A percentile compares a stretch with the other conserved stretches of the same genome.
These are phyloP conservation scores for Glaciozyma antarctica DNA, from an alignment of 768 basidiomycete genomes.

Conservation along the genomic window DNA sequence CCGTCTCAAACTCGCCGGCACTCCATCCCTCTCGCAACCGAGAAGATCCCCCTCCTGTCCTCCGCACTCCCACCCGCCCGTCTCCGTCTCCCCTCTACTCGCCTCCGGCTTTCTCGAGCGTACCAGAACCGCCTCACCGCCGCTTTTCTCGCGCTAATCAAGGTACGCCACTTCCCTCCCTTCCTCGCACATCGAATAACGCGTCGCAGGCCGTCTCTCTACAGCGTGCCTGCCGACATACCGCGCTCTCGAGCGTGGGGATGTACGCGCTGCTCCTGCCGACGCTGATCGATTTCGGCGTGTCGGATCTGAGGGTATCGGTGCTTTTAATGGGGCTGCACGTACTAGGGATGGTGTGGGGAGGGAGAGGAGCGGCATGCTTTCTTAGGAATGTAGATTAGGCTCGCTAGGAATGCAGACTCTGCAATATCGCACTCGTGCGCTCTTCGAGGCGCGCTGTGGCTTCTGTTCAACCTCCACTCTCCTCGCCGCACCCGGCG, in stretches of 20 bases:
- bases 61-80: neutral
- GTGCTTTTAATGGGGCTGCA: neutral
- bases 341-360: no score
- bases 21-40: neutral
- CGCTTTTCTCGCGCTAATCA: neutral
- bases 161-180: neutral
- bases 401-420: no score
- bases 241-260: neutral
- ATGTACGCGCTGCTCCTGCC: conserved; percentile 1
- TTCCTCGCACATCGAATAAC: neutral
- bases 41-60: neutral
- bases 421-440: no score
- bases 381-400: no score
- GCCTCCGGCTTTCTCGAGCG: no score
- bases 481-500: no score
- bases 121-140: neutral
- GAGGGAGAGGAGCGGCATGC: no score
- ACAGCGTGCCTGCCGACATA: neutral
- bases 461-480: no score
- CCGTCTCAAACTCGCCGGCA: neutral
- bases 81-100: neutral
- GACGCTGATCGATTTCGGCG: neutral
- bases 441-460: no score
- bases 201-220: neutral
- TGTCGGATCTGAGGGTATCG: neutral